Base-by-base conservation (phyloP, 495 filamentous ascomycete genomes). In the Pyrenopolyporus hunteri region DNA sequence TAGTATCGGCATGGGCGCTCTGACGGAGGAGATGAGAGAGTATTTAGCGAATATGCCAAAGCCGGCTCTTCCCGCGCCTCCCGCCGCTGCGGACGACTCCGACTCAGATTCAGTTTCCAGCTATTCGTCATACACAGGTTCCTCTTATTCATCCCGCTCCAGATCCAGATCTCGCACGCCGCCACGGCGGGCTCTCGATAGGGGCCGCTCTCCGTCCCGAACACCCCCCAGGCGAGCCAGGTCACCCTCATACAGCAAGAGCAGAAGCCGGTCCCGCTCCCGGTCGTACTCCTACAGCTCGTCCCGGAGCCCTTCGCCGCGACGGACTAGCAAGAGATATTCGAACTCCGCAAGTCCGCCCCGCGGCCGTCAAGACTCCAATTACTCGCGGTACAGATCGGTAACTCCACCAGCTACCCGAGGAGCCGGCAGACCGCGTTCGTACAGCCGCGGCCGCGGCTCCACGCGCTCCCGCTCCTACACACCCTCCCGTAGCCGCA, bases 1-100 rank as follows among this genome's bases (percentile, higher is more conserved):
- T 6, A 91, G 90, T 64, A 93, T 99, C 71, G 91, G 92, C 56
- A 92, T 99, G 87, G 94, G 94, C 73, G 85, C 82, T 25, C 76
- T 99, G 62, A 99, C 94, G 9, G 95, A 98, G 63, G 89, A 92
- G 63, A 97, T 98, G 93, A 86, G 94, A 65, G 90, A 92, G 63
- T 86, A 85, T 69, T 78, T 98, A 50, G 90, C 92, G 70, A 96
- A 92, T 68, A 83, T 89, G 67, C 89, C 93, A 17, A 89, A 90
- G 65, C 89, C 92, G 33, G 78, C 86, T 2, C 73, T 87, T 14
- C 88, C 90, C 7, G 85, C 89, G 0, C 78, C 92, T 5, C 83
- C 86, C 14, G 73, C 80, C 1, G 72, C 69, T 23, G n/a, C n/a
- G n/a, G 72, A 78, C 13, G 76, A 81, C 31, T 83, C 84, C 8